A percentile compares a stretch with the other conserved stretches of the same genome.
phyloP scores from a whole-genome alignment of 2,329 filamentous ascomycete genomes.

The Epichloe gansuensis region DNA sequence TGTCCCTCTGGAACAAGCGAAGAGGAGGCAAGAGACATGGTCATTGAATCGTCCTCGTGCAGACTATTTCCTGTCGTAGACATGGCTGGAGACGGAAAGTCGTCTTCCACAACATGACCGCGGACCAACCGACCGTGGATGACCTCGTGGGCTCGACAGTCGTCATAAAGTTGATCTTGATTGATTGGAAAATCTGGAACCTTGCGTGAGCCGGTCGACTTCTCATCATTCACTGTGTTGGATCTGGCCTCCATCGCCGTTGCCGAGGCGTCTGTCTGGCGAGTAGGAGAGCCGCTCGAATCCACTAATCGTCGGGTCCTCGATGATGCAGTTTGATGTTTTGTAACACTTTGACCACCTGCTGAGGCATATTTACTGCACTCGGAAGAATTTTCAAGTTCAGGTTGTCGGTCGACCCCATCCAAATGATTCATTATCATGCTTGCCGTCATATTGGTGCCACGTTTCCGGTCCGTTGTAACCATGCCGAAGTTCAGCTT shows the following conservation, averaged over 20 bases:
- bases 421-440: slow-evolving; percentile 62
- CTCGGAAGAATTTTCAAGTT: slow-evolving; percentile 22
- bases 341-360: slow-evolving; percentile 10
- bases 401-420: slow-evolving; percentile 36
- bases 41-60: slow-evolving; percentile 70
- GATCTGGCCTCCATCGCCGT: slow-evolving; percentile 6
- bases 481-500: slow-evolving; percentile 98
- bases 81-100: slow-evolving; percentile 66
- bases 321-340: slow-evolving; percentile 10
- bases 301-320: slow-evolving; percentile 20
- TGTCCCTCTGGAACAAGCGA: slow-evolving; percentile 59
- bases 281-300: slow-evolving; percentile 30
- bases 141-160: slow-evolving; percentile 75
- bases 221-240: slow-evolving; percentile 7
- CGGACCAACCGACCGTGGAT: slow-evolving; percentile 84
- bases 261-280: slow-evolving; percentile 11
- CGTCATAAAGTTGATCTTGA: slow-evolving; percentile 48
- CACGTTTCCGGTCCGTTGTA: slow-evolving; percentile 64
- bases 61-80: slow-evolving; percentile 56
- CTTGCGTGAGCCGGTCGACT: slow-evolving; percentile 11
- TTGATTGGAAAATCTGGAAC: slow-evolving; percentile 17
- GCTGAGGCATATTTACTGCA: slow-evolving; percentile 10
- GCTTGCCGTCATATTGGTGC: slow-evolving; percentile 62
- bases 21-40: slow-evolving; percentile 64
- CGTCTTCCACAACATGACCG: slow-evolving; percentile 89